A percentile compares a stretch with the other conserved stretches of the same genome.
Evolutionary conservation across 2,329 filamentous ascomycete genomes (phyloP).

Genomic region (Teratosphaeria viscida): DNA sequence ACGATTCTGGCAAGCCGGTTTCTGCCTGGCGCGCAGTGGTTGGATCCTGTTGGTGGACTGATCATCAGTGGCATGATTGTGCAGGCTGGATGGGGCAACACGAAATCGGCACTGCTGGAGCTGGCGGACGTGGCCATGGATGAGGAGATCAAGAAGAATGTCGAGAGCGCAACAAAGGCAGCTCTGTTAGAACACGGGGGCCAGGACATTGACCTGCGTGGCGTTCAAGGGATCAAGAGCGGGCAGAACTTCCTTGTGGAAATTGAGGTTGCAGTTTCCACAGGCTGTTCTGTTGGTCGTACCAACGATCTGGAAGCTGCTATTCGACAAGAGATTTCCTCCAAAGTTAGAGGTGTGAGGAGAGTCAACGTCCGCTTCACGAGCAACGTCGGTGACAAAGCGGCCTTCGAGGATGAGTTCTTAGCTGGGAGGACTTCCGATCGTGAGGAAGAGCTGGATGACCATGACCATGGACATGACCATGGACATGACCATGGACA

Average conservation of each 20-base stretch:
- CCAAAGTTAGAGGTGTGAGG: slow-evolving; percentile 72
- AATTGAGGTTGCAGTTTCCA: slow-evolving; percentile 71
- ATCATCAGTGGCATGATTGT: slow-evolving; percentile 91
- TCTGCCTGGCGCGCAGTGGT: slow-evolving; percentile 74
- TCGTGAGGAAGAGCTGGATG: slow-evolving; percentile 15
- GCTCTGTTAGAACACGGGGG: slow-evolving; percentile 36
- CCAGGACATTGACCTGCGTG: slow-evolving; percentile 52
- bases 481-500: slow-evolving; percentile 8
- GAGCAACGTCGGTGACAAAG: slow-evolving; percentile 39
- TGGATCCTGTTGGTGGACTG: slow-evolving; percentile 87
- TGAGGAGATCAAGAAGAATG: slow-evolving; percentile 63
- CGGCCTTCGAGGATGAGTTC: slow-evolving; percentile 60
- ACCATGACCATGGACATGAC: slow-evolving; percentile 7
- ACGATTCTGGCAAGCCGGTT: slow-evolving; percentile 86
- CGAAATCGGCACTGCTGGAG: slow-evolving; percentile 69
- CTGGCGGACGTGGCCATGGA: slow-evolving; percentile 87
- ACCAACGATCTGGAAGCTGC: slow-evolving; percentile 60
- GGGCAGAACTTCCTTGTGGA: slow-evolving; percentile 95
- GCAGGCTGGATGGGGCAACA: slow-evolving; percentile 80
- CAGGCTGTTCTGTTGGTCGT: slow-evolving; percentile 62
- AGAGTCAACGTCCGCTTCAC: slow-evolving; percentile 75
- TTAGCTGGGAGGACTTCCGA: slow-evolving; percentile 18
- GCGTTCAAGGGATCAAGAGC: slow-evolving; percentile 83
- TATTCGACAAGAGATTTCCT: slow-evolving; percentile 62
- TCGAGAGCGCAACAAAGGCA: slow-evolving; percentile 55